Percentiles rank a stretch among this genome's conserved stretches.
Evolutionary conservation across 805 yeast genomes (phyloP).

Genomic region (Candida ficus): DNA sequence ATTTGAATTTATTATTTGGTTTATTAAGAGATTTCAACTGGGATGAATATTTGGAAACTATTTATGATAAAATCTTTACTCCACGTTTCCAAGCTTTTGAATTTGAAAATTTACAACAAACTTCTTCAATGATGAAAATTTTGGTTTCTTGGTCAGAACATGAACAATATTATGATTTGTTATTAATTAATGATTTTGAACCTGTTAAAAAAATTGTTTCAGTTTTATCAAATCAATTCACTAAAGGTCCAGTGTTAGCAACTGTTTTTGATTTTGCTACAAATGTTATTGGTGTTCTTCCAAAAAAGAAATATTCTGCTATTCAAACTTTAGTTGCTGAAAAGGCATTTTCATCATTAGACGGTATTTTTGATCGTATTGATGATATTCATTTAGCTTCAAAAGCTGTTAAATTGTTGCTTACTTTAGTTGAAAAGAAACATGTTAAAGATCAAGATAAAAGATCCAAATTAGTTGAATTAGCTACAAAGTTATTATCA

Average conservation of each 20-base stretch:
- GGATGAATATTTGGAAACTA: constrained; percentile 42
- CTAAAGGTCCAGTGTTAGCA: constrained; percentile 62
- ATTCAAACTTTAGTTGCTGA: constrained; percentile 57
- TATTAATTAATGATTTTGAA: constrained; percentile 50
- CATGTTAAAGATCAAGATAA: constrained; percentile 52
- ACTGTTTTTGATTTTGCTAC: constrained; percentile 51
- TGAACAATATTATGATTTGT: constrained; percentile 41
- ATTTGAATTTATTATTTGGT: constrained; percentile 52
- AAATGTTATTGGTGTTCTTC: constrained; percentile 38
- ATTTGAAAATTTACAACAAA: constrained; percentile 74
- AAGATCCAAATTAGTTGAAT: constrained; percentile 45
- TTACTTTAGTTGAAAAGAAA: constrained; percentile 49
- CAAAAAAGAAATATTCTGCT: constrained; percentile 38
- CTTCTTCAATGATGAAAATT: constrained; percentile 69
- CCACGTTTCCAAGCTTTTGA: constrained; percentile 70
- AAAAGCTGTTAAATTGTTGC: constrained; percentile 45
- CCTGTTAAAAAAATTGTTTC: constrained; percentile 52
- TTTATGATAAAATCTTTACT: constrained; percentile 49
- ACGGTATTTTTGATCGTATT: constrained; percentile 37
- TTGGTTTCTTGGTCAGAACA: constrained; percentile 54
- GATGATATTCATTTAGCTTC: constrained; percentile 41
- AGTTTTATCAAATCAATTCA: constrained; percentile 46
- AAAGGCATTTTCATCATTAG: constrained; percentile 45
- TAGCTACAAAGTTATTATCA: constrained; percentile 57
- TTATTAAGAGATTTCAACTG: constrained; percentile 54